Evolutionary conservation across 331 rosid species (phyloP), one percentile per base, ranked within the genome.

Genomic region (Rosa hybrid): DNA sequence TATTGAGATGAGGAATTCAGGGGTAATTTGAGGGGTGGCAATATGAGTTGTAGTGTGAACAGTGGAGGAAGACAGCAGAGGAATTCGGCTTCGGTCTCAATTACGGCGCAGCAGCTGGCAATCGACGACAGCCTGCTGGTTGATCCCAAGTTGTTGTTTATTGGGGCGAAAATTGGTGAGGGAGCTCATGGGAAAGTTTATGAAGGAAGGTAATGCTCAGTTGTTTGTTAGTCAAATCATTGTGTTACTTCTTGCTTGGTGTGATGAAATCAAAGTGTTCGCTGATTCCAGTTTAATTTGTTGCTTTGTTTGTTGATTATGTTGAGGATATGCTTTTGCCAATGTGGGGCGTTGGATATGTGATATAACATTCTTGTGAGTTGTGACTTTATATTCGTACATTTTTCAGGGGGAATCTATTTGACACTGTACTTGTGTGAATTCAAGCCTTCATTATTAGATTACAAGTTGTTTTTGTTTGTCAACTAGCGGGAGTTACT

Each of bases 131-230:
- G 84, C 77, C 91, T 93, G 80, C 84, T 95, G 81, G 99, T 95
- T 78, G 99, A 93, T 75, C 99, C 99, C 6, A 95, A 89, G 77
- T 83, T 90, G 23, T 84, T 95, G 72, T 91, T 93, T 81, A 93
- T 95, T 78, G 99, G 96, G 72, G 71, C 97, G 0, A 93, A 90
- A 85, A 91, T 95, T 50, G 99, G 99, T 1, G 99, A 95, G 80
- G 99, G 99, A 77, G 99, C 99, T 63, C 99, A 95, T 83, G 99
- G 99, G 2, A 95, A 88, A 83, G 99, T 95, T 74, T 95, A 91
- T 84, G 86, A 95, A 89, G 99, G 99, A 90, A 95, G 99, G 99
- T 95, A 84, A 89, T 94, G 90, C 83, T 65, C 70, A 63, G 21
- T 30, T 75, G 17, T 27, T 48, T 63, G 38, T 25, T 34, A 5